Conservation (phyloP, 2,329 filamentous ascomycete genomes). For the Diaporthe australafricana region DNA sequence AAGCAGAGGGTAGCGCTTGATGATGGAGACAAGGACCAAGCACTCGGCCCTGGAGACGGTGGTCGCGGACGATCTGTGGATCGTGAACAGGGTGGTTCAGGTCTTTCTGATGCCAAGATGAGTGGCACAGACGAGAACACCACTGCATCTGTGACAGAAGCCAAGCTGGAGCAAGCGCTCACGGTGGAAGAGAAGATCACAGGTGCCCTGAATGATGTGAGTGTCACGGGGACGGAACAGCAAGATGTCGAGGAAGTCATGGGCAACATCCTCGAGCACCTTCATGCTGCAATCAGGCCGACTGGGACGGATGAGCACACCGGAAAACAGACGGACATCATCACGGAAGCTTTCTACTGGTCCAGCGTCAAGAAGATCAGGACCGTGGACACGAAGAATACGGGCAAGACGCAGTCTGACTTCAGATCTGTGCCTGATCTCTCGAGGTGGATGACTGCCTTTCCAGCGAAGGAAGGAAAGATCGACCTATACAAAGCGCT, state of each 20-base stretch:
- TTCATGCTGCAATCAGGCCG: conserved; percentile 88
- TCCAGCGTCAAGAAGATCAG: conserved; percentile 67
- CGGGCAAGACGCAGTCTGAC: conserved; percentile 56
- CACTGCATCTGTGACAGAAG: conserved; percentile 35
- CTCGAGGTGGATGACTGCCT: conserved; percentile 68
- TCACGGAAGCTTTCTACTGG: conserved; percentile 78
- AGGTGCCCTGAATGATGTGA: conserved; percentile 59
- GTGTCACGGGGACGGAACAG: conserved; percentile 71
- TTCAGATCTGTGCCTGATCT: conserved; percentile 66
- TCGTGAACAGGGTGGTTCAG: conserved; percentile 28
- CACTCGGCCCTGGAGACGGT: background rate
- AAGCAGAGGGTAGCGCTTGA: conserved; percentile 42
- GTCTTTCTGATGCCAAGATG: conserved; percentile 35
- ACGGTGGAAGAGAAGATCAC: conserved; percentile 60
- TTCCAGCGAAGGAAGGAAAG: conserved; percentile 59
- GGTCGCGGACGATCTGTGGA: conserved; percentile 4
- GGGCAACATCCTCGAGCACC: conserved; percentile 88
- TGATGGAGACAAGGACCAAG: conserved; percentile 37
- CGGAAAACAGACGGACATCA: conserved; percentile 83
- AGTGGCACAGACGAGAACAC: conserved; percentile 38
- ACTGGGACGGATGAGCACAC: conserved; percentile 68
- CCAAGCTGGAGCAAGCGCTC: conserved; percentile 42
- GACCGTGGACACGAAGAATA: conserved; percentile 57
- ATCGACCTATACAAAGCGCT: conserved; percentile 85
- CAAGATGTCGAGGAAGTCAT: conserved; percentile 98